Base-by-base conservation (phyloP, 371 early-diverging fungal genomes). In the Basidiobolus meristosporus region DNA sequence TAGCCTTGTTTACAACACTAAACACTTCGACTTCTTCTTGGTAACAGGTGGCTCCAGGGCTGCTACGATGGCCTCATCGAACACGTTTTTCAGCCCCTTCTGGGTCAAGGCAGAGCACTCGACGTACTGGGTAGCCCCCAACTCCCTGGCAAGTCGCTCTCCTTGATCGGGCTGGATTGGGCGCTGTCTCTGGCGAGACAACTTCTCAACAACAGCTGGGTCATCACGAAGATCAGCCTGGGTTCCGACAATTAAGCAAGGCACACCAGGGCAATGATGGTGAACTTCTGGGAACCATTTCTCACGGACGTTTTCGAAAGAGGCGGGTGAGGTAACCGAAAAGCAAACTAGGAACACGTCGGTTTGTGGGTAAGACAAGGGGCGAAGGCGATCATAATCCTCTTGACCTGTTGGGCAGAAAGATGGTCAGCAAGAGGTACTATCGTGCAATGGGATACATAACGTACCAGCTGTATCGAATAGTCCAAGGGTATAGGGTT, bases 61-160 rank as follows among this genome's bases (percentile, higher is more conserved):
- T 14, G 95, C 95, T 34, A 93, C 75, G 46, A 93, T 95, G 30
- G 93, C 96, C 52, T 89, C 86, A 57, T 98, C 95, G 73, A 97
- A 98, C 44, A 96, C 95, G 51, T 82, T 89, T 72, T 93, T 91
- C 43, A 97, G 65, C 26, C 96, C 96, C 58, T 90, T 90, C 59
- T 93, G 92, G 40, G 93, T 95, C 48, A 92, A 65, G n/a, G 99
- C 91, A 15, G 96, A 95, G 59, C 98, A 98, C 69, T 98, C 98
- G 31, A 97, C 72, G 57, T 96, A 96, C 47, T 79, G 84, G 47
- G 82, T 83, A 26, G 90, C 90, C 6, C 65, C 62, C 51, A 96
- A 79, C 47, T 90, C 89, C 62, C 86, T 86, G 45, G 79, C 73
- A 81, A 90, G 81, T 47, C 77, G 77, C 40, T 75, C 52, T 16